phyloP scores from a whole-genome alignment of 305 asterid genomes.

The Fraxinus angustifolia region DNA sequence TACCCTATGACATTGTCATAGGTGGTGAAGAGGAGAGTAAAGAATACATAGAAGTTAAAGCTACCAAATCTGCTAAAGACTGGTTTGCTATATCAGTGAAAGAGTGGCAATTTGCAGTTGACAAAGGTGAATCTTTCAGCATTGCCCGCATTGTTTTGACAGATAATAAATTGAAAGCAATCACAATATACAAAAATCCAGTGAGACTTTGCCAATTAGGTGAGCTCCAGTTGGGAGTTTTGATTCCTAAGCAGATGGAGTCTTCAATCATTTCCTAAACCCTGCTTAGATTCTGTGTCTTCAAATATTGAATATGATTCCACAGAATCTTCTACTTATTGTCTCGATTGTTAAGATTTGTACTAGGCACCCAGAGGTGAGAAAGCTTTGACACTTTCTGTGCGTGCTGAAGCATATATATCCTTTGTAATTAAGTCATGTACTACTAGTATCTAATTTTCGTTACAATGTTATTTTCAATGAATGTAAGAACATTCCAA shows the following conservation, averaged over 20 bases:
- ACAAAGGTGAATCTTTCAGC: slow-evolving; percentile 80
- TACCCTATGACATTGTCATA: slow-evolving; percentile 73
- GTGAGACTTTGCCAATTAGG: slow-evolving; percentile 69
- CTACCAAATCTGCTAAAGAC: slow-evolving; percentile 60
- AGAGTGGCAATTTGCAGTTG: slow-evolving; percentile 85
- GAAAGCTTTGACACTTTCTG: neutral
- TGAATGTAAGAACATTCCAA: neutral
- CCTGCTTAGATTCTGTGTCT: neutral
- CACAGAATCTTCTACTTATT: neutral
- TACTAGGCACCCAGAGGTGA: neutral
- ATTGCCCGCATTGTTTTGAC: slow-evolving; percentile 64
- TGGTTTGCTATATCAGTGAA: slow-evolving; percentile 64
- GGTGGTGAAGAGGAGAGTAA: slow-evolving; percentile 36
- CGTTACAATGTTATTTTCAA: neutral
- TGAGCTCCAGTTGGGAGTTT: slow-evolving; percentile 60
- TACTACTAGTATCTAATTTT: neutral
- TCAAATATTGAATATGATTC: neutral
- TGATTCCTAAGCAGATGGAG: slow-evolving; percentile 44
- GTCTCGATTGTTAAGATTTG: neutral
- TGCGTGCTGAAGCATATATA: neutral
- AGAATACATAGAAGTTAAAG: slow-evolving; percentile 83
- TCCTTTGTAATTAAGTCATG: neutral
- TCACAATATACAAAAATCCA: slow-evolving; percentile 69
- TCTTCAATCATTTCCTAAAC: neutral
- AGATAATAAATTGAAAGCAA: slow-evolving; percentile 47